Percentiles rank a stretch among this genome's conserved stretches.
Evolutionary conservation across 106 monocot species (phyloP).

Genomic region (Hemerocallis citrina): DNA sequence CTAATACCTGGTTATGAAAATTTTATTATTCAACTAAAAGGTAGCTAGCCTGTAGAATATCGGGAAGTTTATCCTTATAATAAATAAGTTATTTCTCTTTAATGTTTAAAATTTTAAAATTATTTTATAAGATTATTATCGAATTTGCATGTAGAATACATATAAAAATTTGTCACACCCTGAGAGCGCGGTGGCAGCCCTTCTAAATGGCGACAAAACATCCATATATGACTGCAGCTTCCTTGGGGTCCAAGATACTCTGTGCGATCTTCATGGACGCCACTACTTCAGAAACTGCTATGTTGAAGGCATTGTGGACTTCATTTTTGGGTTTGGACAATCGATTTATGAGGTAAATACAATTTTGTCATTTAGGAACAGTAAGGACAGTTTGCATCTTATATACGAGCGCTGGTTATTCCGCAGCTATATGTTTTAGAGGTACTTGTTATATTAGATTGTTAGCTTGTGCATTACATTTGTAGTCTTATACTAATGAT

Average conservation of each 20-base stretch:
- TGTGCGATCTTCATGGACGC: conserved; percentile 15
- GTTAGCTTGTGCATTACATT: too few species aligned
- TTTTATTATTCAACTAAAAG: not conserved
- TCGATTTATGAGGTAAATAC: conserved; percentile 17
- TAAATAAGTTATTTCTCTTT: too few species aligned
- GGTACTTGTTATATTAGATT: too few species aligned
- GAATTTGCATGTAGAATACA: conserved; percentile 1
- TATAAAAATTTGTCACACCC: not conserved
- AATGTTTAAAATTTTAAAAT: not conserved
- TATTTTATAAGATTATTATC: not conserved
- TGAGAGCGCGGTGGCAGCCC: conserved; percentile 3
- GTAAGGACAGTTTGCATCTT: too few species aligned
- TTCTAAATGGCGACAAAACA: conserved; percentile 8
- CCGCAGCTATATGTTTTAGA: too few species aligned
- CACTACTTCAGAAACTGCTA: conserved; percentile 27
- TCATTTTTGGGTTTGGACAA: conserved; percentile 16
- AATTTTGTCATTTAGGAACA: too few species aligned
- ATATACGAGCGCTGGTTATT: too few species aligned
- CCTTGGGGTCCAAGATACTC: conserved; percentile 18
- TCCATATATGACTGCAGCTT: conserved; percentile 17
- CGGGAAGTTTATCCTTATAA: too few species aligned
- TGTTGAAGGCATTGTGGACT: conserved; percentile 19
- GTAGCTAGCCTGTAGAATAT: too few species aligned
- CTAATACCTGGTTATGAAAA: too few species aligned
- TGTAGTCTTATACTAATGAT: too few species aligned